A percentile compares a stretch with the other conserved stretches of the same genome.
These are phyloP conservation scores for Ananas comosus DNA, from an alignment of 176 grass and related monocot genomes.

Conservation along the genomic window DNA sequence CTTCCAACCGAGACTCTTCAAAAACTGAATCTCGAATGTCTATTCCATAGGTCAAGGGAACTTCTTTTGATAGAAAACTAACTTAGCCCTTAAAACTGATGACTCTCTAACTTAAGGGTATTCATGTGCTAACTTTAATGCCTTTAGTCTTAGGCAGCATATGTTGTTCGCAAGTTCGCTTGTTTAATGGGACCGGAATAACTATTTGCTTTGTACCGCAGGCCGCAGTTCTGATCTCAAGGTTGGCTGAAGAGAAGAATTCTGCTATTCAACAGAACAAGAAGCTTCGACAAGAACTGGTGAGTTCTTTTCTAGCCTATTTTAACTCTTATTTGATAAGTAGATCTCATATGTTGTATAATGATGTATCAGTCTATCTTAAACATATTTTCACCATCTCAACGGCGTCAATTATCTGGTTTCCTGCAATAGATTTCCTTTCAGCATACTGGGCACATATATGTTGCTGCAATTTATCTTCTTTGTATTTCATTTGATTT, in stretches of 20 bases:
- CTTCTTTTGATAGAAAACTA: too few species aligned
- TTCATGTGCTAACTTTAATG: not conserved
- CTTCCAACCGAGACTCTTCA: too few species aligned
- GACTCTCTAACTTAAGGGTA: not conserved
- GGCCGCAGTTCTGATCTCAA: conserved; percentile 9
- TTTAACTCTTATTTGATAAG: not conserved
- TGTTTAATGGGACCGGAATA: not conserved
- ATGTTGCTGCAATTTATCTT: too few species aligned
- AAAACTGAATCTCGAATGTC: too few species aligned
- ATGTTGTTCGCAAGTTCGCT: not conserved
- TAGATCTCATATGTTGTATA: not conserved
- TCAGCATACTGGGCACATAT: not conserved
- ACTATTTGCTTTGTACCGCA: not conserved
- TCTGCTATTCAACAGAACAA: conserved; percentile 20
- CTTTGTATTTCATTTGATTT: too few species aligned
- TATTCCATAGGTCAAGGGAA: too few species aligned
- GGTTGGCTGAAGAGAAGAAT: conserved; percentile 19
- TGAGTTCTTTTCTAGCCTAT: conserved; percentile 1
- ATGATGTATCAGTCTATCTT: not conserved
- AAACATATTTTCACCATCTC: not conserved
- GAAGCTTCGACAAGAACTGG: conserved; percentile 21
- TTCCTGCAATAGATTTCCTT: not conserved
- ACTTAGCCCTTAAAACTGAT: not conserved
- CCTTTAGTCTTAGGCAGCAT: not conserved
- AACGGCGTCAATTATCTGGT: not conserved